Evolutionary conservation across 83 land plant genomes (phyloP).

Genomic region (Picea mariana): DNA sequence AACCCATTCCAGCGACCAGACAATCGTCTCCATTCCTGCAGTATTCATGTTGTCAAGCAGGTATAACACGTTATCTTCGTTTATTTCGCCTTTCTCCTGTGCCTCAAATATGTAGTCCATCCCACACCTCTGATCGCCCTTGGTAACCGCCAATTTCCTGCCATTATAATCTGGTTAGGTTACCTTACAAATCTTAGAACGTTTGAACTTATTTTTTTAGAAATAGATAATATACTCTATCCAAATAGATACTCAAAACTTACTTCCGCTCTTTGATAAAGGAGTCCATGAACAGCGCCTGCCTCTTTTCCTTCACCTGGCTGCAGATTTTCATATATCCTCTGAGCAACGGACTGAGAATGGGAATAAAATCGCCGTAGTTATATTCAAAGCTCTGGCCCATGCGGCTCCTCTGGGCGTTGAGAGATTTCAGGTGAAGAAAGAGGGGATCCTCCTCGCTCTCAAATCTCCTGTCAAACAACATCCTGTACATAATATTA

Average conservation of each 20-base stretch:
- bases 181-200: too few species aligned
- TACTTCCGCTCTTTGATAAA: slow-evolving; percentile 33
- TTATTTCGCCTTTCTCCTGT: slow-evolving; percentile 33
- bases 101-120: slow-evolving; percentile 28
- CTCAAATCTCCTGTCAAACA: slow-evolving; percentile 24
- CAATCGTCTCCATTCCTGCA: slow-evolving; percentile 67
- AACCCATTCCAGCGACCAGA: slow-evolving; percentile 80
- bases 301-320: slow-evolving; percentile 21
- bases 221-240: too few species aligned
- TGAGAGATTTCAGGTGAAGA: slow-evolving; percentile 8
- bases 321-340: slow-evolving; percentile 26
- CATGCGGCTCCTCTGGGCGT: slow-evolving; percentile 19
- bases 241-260: too few species aligned
- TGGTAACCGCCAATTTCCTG: slow-evolving; percentile 68
- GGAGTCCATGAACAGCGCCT: slow-evolving; percentile 20
- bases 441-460: slow-evolving; percentile 21
- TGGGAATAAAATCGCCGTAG: slow-evolving; percentile 20
- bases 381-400: slow-evolving; percentile 27
- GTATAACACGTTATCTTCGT: slow-evolving; percentile 28
- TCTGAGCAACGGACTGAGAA: slow-evolving; percentile 25
- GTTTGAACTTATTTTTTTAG: too few species aligned
- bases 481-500: slow-evolving; percentile 23
- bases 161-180: too few species aligned
- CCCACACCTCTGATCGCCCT: too few species aligned
- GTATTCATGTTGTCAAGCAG: slow-evolving; percentile 34